phyloP scores from a whole-genome alignment of 2,329 filamentous ascomycete genomes.

The Cladosporium velox region DNA sequence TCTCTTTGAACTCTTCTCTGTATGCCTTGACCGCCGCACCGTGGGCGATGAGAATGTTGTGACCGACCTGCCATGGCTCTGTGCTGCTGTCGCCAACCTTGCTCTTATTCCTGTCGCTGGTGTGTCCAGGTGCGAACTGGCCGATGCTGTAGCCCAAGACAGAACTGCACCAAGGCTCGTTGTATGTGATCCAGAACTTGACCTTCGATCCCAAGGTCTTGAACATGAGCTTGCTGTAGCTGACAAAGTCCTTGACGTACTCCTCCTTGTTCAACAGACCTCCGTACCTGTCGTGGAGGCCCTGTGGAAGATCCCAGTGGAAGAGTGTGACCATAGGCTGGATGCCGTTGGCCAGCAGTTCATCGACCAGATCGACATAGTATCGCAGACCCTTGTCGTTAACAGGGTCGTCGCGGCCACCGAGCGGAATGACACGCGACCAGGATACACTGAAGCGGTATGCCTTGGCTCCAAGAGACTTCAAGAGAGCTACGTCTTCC shows the following conservation, averaged over 20 bases:
- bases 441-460: conserved; percentile 87
- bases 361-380: conserved; percentile 78
- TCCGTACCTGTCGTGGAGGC: conserved; percentile 76
- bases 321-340: conserved; percentile 79
- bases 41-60: conserved; percentile 78
- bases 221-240: conserved; percentile 77
- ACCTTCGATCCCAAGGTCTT: conserved; percentile 71
- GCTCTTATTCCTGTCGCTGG: conserved; percentile 72
- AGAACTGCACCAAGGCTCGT: conserved; percentile 80
- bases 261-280: conserved; percentile 79
- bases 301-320: conserved; percentile 86
- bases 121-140: conserved; percentile 78
- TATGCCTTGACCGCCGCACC: conserved; percentile 79
- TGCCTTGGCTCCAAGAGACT: conserved; percentile 68
- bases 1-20: conserved; percentile 76
- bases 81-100: conserved; percentile 70
- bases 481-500: conserved; percentile 77
- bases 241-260: conserved; percentile 77
- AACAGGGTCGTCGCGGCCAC: conserved; percentile 77
- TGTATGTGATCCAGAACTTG: conserved; percentile 66
- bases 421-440: conserved; percentile 82
- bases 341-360: conserved; percentile 74
- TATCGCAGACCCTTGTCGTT: conserved; percentile 76
- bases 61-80: conserved; percentile 81
- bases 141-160: conserved; percentile 79